A percentile compares a stretch with the other conserved stretches of the same genome.
These are phyloP conservation scores for Torrubiella hemipterigena DNA, from an alignment of 2,329 filamentous ascomycete species.

Conservation along the genomic window DNA sequence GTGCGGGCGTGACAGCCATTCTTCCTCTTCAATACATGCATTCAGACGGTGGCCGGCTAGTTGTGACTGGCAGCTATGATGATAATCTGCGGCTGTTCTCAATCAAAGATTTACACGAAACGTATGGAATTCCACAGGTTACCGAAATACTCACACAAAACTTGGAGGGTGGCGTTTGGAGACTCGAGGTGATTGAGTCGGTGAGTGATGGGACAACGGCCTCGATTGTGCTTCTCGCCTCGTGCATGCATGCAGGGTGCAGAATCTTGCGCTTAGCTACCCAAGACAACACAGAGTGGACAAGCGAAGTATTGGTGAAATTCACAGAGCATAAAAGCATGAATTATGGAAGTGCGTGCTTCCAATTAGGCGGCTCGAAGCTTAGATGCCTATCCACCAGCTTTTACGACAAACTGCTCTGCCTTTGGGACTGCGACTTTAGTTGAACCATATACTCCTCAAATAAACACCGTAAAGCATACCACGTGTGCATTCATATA, in stretches of 20 bases:
- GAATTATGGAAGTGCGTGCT: conserved; percentile 80
- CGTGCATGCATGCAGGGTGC: conserved; percentile 86
- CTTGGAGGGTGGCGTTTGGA: conserved; percentile 78
- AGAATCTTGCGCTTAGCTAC: conserved; percentile 44
- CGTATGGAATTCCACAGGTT: conserved; percentile 27
- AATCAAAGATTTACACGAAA: conserved; percentile 26
- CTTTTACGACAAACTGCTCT: conserved; percentile 63
- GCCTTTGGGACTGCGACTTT: conserved; percentile 42
- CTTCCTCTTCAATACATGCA: conserved; percentile 46
- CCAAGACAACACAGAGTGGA: conserved; percentile 33
- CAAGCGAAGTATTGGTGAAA: conserved; percentile 51
- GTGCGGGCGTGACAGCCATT: conserved; percentile 81
- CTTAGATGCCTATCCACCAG: conserved; percentile 55
- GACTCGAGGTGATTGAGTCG: conserved; percentile 51
- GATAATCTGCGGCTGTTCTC: conserved; percentile 63
- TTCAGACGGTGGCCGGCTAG: conserved; percentile 35
- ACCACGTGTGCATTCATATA: too few relatives aligned
- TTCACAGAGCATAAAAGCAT: conserved; percentile 87
- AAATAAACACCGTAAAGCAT: too few relatives aligned
- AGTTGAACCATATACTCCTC: not conserved
- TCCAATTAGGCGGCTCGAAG: conserved; percentile 22
- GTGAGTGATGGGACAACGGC: conserved; percentile 13
- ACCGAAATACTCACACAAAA: conserved; percentile 50
- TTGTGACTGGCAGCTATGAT: conserved; percentile 87
- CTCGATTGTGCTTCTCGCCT: conserved; percentile 53